Evolutionary conservation across 306 rosid genomes (phyloP).

Genomic region (Rubus idaeus): DNA sequence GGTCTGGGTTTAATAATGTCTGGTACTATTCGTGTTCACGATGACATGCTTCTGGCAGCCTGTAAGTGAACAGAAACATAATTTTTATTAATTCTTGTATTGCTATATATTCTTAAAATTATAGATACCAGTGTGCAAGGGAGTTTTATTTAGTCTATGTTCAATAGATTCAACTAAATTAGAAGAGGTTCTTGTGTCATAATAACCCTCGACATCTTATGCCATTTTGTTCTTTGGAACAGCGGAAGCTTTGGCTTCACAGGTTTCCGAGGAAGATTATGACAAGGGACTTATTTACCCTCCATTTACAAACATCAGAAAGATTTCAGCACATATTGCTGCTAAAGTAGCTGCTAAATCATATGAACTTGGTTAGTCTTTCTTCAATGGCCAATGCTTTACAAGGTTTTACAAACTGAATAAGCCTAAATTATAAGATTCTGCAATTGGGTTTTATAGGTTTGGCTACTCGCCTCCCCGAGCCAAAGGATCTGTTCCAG

Average conservation of each 20-base stretch:
- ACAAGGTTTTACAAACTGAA: no score
- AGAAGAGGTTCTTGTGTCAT: background rate
- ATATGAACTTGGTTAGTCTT: constrained; percentile 77
- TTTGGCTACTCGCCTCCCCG: constrained; percentile 86
- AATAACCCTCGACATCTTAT: background rate
- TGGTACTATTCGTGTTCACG: constrained; percentile 81
- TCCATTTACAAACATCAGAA: constrained; percentile 81
- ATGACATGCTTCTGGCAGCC: constrained; percentile 93
- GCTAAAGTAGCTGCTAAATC: constrained; percentile 87
- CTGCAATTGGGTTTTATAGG: constrained; percentile 43
- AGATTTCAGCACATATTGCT: constrained; percentile 93
- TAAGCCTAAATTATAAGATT: background rate
- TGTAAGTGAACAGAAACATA: constrained; percentile 54
- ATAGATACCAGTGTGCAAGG: background rate
- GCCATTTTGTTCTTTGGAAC: constrained; percentile 35
- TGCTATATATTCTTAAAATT: background rate
- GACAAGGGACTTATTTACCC: constrained; percentile 89
- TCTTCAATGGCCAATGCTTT: background rate
- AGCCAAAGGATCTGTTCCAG: constrained; percentile 74
- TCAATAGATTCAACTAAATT: background rate
- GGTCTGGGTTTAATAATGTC: constrained; percentile 94
- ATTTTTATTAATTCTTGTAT: background rate
- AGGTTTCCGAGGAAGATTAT: constrained; percentile 63
- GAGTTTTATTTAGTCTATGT: background rate
- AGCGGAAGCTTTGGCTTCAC: constrained; percentile 93